These are phyloP conservation scores for Botryotinia narcissicola DNA, from an alignment of 2,329 filamentous ascomycete genomes.

Conservation along the genomic window DNA sequence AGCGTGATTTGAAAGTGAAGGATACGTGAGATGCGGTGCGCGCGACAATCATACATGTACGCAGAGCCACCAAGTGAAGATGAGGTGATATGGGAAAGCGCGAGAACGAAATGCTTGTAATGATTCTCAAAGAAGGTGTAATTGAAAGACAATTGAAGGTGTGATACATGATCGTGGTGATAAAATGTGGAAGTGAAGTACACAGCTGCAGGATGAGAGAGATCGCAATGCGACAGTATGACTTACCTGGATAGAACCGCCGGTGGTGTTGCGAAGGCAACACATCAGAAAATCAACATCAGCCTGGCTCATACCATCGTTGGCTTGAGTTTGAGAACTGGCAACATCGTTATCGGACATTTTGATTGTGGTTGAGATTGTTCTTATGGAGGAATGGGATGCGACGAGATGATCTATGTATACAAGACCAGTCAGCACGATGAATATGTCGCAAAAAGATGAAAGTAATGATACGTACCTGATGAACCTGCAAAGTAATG, in stretches of 20 bases:
- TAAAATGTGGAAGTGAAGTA: background rate
- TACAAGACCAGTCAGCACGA: constrained; percentile 3
- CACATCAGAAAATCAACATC: constrained; percentile 33
- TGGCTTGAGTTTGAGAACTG: background rate
- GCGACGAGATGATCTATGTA: constrained; percentile 4
- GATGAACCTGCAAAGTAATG: constrained; percentile 3
- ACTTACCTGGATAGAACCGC: constrained; percentile 29
- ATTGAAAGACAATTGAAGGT: background rate
- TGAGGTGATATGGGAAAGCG: no score
- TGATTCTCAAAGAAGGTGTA: background rate
- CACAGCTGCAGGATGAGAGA: background rate
- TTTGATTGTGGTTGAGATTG: background rate
- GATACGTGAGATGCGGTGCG: background rate
- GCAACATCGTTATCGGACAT: constrained; percentile 14
- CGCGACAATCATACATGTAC: background rate
- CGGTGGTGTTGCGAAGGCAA: constrained; percentile 31
- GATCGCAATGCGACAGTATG: background rate
- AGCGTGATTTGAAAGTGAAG: background rate
- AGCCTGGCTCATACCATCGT: constrained; percentile 21
- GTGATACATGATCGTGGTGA: background rate
- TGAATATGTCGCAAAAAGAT: background rate
- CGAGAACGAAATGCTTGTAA: background rate
- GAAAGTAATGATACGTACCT: constrained; percentile 7
- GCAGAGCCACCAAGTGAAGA: background rate
- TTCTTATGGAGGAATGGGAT: background rate